Percentiles rank a stretch among this genome's conserved stretches.
Conservation (phyloP, 163 green algal species). For the Scenedesmus sp. region DNA sequence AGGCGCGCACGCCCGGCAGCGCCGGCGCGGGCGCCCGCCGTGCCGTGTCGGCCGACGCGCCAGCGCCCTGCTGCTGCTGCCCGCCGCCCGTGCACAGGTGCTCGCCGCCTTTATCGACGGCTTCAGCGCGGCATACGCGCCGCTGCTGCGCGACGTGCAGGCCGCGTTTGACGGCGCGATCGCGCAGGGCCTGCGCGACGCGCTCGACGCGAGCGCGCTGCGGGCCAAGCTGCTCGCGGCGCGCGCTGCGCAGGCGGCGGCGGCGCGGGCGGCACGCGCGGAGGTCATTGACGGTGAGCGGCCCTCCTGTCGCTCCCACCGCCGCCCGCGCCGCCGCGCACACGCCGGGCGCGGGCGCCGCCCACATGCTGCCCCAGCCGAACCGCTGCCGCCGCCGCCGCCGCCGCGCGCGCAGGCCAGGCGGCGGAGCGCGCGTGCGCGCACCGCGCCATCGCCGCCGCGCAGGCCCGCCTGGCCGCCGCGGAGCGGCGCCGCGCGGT, state of each 20-base stretch:
- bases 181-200: constrained; percentile 8
- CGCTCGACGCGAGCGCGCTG: constrained; percentile 12
- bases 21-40: no score
- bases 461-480: constrained; percentile 30
- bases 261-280: constrained; percentile 13
- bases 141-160: constrained; percentile 21
- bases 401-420: constrained; percentile 10
- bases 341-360: no score
- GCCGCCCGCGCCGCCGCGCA: no score
- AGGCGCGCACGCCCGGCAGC: no score
- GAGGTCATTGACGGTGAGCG: constrained; percentile 33
- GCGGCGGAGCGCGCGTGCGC: background rate
- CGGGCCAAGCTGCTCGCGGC: constrained; percentile 19
- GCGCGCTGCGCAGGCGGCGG: constrained; percentile 3
- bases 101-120: constrained; percentile 37
- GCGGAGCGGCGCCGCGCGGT: constrained; percentile 6
- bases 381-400: no score
- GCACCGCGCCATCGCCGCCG: constrained; percentile 31
- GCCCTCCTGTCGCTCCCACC: background rate
- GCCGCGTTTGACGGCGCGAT: constrained; percentile 21
- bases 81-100: constrained; percentile 4
- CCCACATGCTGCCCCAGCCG: no score
- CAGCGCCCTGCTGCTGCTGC: background rate
- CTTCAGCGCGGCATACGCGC: constrained; percentile 16
- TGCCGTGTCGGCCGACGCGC: no score